Percentiles rank a stretch among this genome's conserved stretches.
These are phyloP conservation scores for Eragrostis curvula DNA, from an alignment of 176 grass and related monocot species.

Conservation along the genomic window DNA sequence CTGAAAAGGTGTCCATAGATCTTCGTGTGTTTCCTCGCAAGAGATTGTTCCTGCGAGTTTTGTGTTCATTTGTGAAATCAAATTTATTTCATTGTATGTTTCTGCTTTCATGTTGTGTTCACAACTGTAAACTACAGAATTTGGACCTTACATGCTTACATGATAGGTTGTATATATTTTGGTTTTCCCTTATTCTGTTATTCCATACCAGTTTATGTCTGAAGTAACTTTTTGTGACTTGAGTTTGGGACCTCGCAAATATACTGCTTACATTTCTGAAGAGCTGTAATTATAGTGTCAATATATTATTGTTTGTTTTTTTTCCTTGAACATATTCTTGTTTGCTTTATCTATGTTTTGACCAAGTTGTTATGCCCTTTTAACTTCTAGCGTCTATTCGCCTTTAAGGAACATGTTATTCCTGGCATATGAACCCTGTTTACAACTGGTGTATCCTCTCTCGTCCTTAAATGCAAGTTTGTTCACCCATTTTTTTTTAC, in stretches of 20 bases:
- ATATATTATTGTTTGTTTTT: neutral
- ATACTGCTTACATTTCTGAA: too few species aligned
- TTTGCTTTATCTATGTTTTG: neutral
- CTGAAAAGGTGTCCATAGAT: slow-evolving; percentile 7
- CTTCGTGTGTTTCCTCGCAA: slow-evolving; percentile 19
- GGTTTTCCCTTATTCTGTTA: too few species aligned
- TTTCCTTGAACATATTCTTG: too few species aligned
- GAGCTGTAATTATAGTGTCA: too few species aligned
- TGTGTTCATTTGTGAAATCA: slow-evolving; percentile 1
- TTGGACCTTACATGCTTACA: too few species aligned
- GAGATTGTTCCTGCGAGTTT: neutral
- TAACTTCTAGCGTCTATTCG: neutral
- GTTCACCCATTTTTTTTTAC: slow-evolving; percentile 1
- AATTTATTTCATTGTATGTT: slow-evolving; percentile 10
- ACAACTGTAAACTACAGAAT: neutral
- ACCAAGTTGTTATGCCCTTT: neutral
- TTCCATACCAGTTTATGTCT: too few species aligned
- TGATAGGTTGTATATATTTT: too few species aligned
- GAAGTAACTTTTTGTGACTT: too few species aligned
- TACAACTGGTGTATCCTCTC: neutral
- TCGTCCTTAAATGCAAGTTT: slow-evolving; percentile 15
- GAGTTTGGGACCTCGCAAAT: too few species aligned
- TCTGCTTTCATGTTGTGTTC: slow-evolving; percentile 19
- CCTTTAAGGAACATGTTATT: too few species aligned
- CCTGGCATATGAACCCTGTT: neutral